These are phyloP conservation scores for Hyaloscypha variabilis DNA, from an alignment of 495 filamentous ascomycete genomes.

Conservation along the genomic window DNA sequence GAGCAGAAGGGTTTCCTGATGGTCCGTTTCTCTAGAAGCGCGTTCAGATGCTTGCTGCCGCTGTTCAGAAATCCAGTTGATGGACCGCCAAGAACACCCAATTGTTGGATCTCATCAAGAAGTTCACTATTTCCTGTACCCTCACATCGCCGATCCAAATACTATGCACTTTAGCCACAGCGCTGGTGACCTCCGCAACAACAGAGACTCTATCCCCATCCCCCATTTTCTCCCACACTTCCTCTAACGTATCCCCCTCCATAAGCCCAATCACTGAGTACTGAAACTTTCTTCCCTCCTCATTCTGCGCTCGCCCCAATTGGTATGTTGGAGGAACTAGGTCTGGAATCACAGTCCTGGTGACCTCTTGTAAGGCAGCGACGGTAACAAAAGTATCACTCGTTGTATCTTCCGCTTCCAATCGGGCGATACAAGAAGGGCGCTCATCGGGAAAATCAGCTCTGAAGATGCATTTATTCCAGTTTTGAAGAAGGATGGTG, in stretches of 20 bases:
- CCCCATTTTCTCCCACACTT: conserved; percentile 18
- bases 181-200: conserved; percentile 21
- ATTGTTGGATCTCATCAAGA: too few relatives aligned
- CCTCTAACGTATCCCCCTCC: conserved; percentile 24
- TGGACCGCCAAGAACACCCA: conserved; percentile 17
- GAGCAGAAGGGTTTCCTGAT: conserved; percentile 18
- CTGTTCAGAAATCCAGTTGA: conserved; percentile 23
- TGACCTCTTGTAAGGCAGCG: conserved; percentile 25
- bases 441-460: conserved; percentile 23
- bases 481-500: conserved; percentile 26
- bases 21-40: conserved; percentile 22
- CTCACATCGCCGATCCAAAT: conserved; percentile 14
- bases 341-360: conserved; percentile 25
- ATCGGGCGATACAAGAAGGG: conserved; percentile 24
- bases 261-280: conserved; percentile 25
- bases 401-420: conserved; percentile 21
- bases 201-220: conserved; percentile 23
- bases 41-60: conserved; percentile 8
- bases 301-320: conserved; percentile 23
- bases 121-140: conserved; percentile 23
- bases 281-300: conserved; percentile 25
- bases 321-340: conserved; percentile 27
- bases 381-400: conserved; percentile 13
- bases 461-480: conserved; percentile 27
- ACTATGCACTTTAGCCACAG: conserved; percentile 25